These are phyloP conservation scores for Alisma plantagoaquatica DNA, from an alignment of 106 monocot species.

Conservation along the genomic window DNA sequence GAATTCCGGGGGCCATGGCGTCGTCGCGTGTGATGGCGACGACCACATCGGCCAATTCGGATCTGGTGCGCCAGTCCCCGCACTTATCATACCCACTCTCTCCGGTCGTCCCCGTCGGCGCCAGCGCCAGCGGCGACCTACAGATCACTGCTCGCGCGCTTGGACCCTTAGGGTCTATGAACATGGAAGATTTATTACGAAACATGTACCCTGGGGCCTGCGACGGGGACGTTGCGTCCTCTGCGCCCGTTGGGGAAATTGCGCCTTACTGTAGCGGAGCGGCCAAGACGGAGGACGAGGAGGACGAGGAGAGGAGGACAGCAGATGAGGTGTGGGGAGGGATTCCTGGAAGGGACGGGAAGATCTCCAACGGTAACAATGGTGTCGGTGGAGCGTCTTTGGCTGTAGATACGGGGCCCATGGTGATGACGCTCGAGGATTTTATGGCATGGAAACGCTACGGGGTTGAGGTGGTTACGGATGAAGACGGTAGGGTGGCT, in stretches of 20 bases:
- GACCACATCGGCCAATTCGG: background rate
- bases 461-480: background rate
- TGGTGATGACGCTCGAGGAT: background rate
- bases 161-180: background rate
- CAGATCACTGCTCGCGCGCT: background rate
- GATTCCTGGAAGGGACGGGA: background rate
- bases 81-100: too few relatives aligned
- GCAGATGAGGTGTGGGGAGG: background rate
- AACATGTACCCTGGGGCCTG: background rate
- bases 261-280: too few relatives aligned
- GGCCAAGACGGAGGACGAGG: too few relatives aligned
- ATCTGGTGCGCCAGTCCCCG: background rate
- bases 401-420: background rate
- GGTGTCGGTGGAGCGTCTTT: background rate
- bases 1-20: background rate
- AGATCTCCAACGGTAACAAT: background rate
- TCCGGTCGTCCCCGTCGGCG: too few relatives aligned
- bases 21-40: background rate
- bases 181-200: background rate
- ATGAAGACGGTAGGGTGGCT: background rate
- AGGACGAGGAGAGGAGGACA: too few relatives aligned
- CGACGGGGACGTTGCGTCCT: background rate
- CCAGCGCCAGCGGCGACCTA: background rate
- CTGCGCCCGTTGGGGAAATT: background rate
- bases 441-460: too few relatives aligned